Evolutionary conservation across 73 alveolate genomes (phyloP), one percentile per base, ranked within the genome.

Genomic region (Blepharisma japonicum): DNA sequence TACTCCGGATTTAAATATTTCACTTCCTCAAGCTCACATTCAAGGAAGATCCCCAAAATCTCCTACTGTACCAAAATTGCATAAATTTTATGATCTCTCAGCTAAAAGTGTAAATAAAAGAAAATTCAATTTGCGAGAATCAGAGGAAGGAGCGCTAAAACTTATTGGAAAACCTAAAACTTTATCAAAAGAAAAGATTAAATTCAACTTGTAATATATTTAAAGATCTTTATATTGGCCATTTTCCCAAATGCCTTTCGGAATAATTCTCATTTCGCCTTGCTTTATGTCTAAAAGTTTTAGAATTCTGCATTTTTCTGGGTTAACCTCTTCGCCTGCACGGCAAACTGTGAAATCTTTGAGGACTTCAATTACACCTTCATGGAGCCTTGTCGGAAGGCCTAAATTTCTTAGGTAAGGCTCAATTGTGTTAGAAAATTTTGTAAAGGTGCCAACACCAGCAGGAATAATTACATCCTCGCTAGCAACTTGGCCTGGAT

Each of bases 301-400:
- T 45, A 86, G 80, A 49, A 86, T 76, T 61, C 81, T 86, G 71
- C 85, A 38, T 77, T 86, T 61, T 45, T 86, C 89, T 0, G 78
- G 83, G 27, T 61, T 77, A n/a, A 86, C 55, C 47, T 55, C 82
- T 61, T 86, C 88, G 2, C 87, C 81, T 14, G 80, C 81, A 32
- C 54, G 49, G 78, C 82, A 82, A 55, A 82, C 82, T n/a, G 38
- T 76, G 6, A 77, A 55, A 21, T 56, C 83, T 6, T 80, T 85
- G 9, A 82, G 39, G 54, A 76, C 48, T 68, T 82, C 89, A 55
- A 82, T 82, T 48, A 74, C 76, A 42, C 72, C 84, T 79, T 70
- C 80, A 38, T 71, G 78, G 38, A 86, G 66, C 77, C 80, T 81
- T 4, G 93, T 82, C 5, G 74, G 49, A 14, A 61, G 74, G 2